A percentile compares a stretch with the other conserved stretches of the same genome.
These are phyloP conservation scores for Raphanus hybrid DNA, from an alignment of 441 rosid species.

Conservation along the genomic window DNA sequence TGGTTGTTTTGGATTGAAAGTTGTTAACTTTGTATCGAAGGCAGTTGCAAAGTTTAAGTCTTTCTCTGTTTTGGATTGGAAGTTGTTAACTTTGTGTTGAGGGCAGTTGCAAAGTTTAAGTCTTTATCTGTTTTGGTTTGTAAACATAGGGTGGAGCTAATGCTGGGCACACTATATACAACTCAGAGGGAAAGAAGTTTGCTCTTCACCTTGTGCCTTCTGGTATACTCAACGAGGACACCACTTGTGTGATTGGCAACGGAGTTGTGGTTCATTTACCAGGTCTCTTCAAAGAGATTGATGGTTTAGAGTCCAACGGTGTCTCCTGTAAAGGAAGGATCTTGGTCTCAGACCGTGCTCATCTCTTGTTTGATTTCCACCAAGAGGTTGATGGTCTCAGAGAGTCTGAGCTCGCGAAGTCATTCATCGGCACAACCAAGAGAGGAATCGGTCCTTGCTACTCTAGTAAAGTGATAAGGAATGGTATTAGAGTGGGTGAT, in stretches of 20 bases:
- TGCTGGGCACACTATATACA: slow-evolving; percentile 98
- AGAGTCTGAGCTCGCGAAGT: slow-evolving; percentile 88
- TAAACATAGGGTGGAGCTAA: slow-evolving; percentile 88
- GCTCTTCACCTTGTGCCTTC: slow-evolving; percentile 98
- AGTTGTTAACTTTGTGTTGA: not conserved
- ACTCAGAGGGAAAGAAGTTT: slow-evolving; percentile 90
- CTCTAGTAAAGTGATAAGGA: slow-evolving; percentile 81
- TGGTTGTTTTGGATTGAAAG: not conserved
- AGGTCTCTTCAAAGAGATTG: slow-evolving; percentile 84
- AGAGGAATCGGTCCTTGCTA: slow-evolving; percentile 96
- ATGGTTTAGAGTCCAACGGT: slow-evolving; percentile 81
- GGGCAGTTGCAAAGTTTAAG: not conserved
- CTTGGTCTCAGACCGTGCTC: slow-evolving; percentile 95
- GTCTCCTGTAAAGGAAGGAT: slow-evolving; percentile 88
- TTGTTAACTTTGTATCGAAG: not conserved
- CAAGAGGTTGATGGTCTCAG: slow-evolving; percentile 88
- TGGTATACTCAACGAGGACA: slow-evolving; percentile 83
- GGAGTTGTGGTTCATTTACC: slow-evolving; percentile 96
- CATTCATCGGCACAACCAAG: slow-evolving; percentile 90
- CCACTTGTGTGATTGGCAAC: slow-evolving; percentile 92
- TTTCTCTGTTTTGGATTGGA: not conserved
- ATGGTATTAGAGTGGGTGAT: slow-evolving; percentile 92
- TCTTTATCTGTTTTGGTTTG: slow-evolving; percentile 6
- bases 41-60: not conserved
- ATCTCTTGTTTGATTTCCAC: slow-evolving; percentile 89